Conservation (phyloP, 805 yeast species). For the Metschnikowia orientalis region DNA sequence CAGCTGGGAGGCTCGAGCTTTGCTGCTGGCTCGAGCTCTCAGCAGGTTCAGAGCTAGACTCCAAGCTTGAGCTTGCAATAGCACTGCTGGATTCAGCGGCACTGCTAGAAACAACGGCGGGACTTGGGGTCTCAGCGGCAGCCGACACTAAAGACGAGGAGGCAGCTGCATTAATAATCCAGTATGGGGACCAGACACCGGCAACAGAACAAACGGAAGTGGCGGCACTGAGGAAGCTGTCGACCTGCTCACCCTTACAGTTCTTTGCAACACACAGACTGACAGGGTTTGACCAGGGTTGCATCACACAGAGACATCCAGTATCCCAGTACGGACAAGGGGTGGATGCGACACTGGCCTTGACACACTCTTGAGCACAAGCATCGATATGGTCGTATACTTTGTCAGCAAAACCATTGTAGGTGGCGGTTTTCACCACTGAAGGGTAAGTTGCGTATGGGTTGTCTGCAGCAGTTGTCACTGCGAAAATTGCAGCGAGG, state of each 20-base stretch:
- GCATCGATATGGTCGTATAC: constrained; percentile 27
- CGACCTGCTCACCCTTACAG: constrained; percentile 28
- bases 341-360: constrained; percentile 25
- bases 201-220: constrained; percentile 28
- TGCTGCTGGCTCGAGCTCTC: constrained; percentile 3
- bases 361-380: constrained; percentile 34
- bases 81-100: constrained; percentile 3
- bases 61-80: constrained; percentile 1
- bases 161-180: constrained; percentile 24
- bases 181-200: constrained; percentile 31
- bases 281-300: constrained; percentile 26
- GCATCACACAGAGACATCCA: constrained; percentile 42
- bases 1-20: constrained; percentile 4
- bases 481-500: constrained; percentile 9
- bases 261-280: constrained; percentile 27
- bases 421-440: constrained; percentile 36
- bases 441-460: constrained; percentile 28
- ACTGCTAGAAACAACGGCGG: neutral
- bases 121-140: constrained; percentile 9
- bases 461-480: constrained; percentile 6
- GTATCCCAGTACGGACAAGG: constrained; percentile 45
- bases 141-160: constrained; percentile 23
- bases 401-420: constrained; percentile 38
- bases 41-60: neutral
- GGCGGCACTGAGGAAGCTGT: constrained; percentile 25